Conservation (phyloP, 2,329 filamentous ascomycete genomes). For the Plenodomus biglobosus region DNA sequence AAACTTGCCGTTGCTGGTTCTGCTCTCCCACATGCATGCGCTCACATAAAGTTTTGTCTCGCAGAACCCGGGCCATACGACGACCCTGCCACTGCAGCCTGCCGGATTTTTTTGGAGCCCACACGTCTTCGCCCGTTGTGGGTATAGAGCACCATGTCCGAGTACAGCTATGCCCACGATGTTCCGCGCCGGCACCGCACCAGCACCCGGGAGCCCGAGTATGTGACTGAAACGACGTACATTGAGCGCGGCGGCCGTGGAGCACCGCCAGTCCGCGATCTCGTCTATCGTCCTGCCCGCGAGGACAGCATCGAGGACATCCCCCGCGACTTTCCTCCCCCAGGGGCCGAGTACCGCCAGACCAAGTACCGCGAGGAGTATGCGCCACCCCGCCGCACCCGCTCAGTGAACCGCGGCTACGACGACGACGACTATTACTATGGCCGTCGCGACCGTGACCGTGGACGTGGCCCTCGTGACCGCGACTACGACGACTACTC, state of each 20-base stretch:
- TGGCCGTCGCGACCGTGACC: constrained; percentile 42
- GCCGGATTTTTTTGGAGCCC: constrained; percentile 13
- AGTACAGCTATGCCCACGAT: constrained; percentile 50
- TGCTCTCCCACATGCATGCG: constrained; percentile 8
- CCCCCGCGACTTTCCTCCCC: constrained; percentile 74
- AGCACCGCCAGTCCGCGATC: constrained; percentile 48
- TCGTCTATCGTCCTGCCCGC: constrained; percentile 55
- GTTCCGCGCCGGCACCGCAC: constrained; percentile 50
- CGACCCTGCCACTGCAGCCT: constrained; percentile 3
- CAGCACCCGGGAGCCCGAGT: constrained; percentile 52
- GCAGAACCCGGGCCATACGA: constrained; percentile 9
- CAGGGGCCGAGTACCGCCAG: constrained; percentile 54
- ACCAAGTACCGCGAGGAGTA: constrained; percentile 53
- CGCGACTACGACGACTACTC: constrained; percentile 53
- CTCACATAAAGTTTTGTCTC: constrained; percentile 22
- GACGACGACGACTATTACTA: constrained; percentile 52
- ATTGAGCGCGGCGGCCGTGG: constrained; percentile 52
- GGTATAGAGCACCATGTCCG: constrained; percentile 47
- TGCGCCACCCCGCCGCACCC: constrained; percentile 60
- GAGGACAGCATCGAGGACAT: constrained; percentile 87
- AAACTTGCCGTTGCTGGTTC: neutral
- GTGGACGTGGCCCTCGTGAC: constrained; percentile 37
- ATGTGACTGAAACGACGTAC: constrained; percentile 54
- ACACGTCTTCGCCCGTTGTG: constrained; percentile 9
- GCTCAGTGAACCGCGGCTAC: constrained; percentile 64